Evolutionary conservation across 202 grass and related monocot genomes (phyloP), one percentile per base, ranked within the genome.

Genomic region (Panicum hallii): DNA sequence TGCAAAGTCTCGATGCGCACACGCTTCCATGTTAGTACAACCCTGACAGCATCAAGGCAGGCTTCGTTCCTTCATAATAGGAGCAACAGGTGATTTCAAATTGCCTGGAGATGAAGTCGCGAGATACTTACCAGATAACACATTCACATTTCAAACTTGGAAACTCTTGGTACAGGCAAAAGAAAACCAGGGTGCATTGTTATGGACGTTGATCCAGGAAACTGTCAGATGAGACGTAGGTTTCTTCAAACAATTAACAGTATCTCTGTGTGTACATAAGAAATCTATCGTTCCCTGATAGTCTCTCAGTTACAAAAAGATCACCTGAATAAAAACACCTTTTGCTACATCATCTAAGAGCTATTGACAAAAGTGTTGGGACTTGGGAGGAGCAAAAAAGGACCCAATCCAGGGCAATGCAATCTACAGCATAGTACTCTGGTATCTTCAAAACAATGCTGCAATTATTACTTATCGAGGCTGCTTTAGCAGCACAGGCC

Each of bases 391-490:
- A 58, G 16, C 42, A 63, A 22, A 55, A 79, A 48, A 85, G 56
- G 78, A 77, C 56, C 70, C 81, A 23, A 60, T 66, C 46, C 69
- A 84, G n/a, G 16, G 55, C 28, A 74, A 48, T 41, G 72, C 54
- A 72, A 22, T 79, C 74, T 30, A 55, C 57, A 83, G 74, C 65
- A 79, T 23, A 53, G 38, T 83, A 41, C 67, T 74, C 75, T 36
- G 22, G 74, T 80, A 36, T 63, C 71, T 80, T 57, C 48, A 22
- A 92, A 87, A 84, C 55, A 63, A 75, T 83, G 68, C 74, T 62
- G 54, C 66, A 17, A 76, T 92, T 89, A 89, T 92, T 92, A 79
- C 79, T 83, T 41, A 47, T 38, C 55, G 73, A 40, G 79, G 70
- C 84, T 74, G 65, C 86, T 68, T 87, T 69, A 20, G 72, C 71